phyloP scores from a whole-genome alignment of 306 rosid species.

The Pyrus bretschneideri region DNA sequence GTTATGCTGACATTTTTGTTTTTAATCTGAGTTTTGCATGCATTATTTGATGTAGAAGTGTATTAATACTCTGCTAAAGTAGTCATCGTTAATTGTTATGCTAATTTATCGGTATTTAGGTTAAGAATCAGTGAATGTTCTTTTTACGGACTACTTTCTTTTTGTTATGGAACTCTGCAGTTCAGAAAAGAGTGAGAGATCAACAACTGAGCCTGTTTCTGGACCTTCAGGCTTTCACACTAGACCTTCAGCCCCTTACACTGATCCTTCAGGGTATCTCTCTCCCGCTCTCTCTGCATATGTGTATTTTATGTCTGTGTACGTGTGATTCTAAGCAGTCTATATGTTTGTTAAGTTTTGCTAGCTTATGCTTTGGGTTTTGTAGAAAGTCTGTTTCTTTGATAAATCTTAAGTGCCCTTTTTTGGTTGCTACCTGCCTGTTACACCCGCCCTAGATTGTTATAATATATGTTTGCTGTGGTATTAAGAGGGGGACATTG shows the following conservation, averaged over 20 bases:
- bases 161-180: constrained; percentile 29
- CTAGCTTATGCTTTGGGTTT: not conserved
- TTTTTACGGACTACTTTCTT: not conserved
- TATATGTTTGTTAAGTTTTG: not conserved
- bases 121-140: not conserved
- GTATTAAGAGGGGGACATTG: not conserved
- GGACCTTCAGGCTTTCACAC: constrained; percentile 30
- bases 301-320: not conserved
- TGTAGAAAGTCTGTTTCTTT: not conserved
- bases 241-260: constrained; percentile 29
- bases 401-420: not conserved
- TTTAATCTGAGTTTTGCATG: not conserved
- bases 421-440: no score
- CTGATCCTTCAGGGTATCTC: constrained; percentile 38
- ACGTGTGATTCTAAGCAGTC: no score
- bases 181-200: constrained; percentile 34
- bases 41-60: not conserved
- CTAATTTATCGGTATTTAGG: not conserved
- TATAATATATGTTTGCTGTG: not conserved
- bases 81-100: not conserved
- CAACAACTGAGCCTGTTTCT: constrained; percentile 28
- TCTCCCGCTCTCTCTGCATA: not conserved
- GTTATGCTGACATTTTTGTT: not conserved
- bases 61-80: not conserved
- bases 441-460: not conserved